phyloP scores from a whole-genome alignment of 805 yeast species.

The Spathaspora boniae region DNA sequence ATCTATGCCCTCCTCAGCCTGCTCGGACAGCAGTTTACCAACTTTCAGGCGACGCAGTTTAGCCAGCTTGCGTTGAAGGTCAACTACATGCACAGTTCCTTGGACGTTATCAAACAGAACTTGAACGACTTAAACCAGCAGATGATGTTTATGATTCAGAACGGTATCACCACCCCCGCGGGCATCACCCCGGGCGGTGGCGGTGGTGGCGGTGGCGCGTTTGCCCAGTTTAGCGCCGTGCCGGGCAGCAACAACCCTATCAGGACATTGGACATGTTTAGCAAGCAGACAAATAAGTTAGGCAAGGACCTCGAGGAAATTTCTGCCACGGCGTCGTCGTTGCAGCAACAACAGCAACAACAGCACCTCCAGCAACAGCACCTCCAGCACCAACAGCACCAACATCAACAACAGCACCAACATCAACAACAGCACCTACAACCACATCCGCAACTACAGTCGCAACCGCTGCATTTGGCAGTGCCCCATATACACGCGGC shows the following conservation, averaged over 20 bases:
- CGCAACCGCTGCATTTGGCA: not conserved
- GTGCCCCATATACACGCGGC: too few species aligned
- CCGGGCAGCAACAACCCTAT: slow-evolving; percentile 6
- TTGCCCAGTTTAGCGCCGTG: not conserved
- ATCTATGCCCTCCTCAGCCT: slow-evolving; percentile 15
- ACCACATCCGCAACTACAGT: not conserved
- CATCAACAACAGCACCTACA: slow-evolving; percentile 1
- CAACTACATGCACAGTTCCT: slow-evolving; percentile 13
- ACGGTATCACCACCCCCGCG: slow-evolving; percentile 2
- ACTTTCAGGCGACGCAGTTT: slow-evolving; percentile 19
- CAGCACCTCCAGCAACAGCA: slow-evolving; percentile 3
- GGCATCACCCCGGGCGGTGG: not conserved
- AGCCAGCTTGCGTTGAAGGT: slow-evolving; percentile 18
- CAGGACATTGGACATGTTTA: slow-evolving; percentile 18
- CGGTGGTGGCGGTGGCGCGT: not conserved
- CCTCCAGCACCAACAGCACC: slow-evolving; percentile 6
- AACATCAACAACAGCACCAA: slow-evolving; percentile 2
- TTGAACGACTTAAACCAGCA: slow-evolving; percentile 11
- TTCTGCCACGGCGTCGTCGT: slow-evolving; percentile 3
- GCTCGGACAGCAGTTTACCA: slow-evolving; percentile 14
- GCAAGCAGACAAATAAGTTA: slow-evolving; percentile 16
- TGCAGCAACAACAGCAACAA: not conserved
- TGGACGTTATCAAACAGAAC: slow-evolving; percentile 10
- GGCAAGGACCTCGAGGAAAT: slow-evolving; percentile 21
- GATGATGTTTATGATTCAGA: slow-evolving; percentile 9